phyloP scores from a whole-genome alignment of 2,329 filamentous ascomycete species.

The Colletotrichum abscissum region DNA sequence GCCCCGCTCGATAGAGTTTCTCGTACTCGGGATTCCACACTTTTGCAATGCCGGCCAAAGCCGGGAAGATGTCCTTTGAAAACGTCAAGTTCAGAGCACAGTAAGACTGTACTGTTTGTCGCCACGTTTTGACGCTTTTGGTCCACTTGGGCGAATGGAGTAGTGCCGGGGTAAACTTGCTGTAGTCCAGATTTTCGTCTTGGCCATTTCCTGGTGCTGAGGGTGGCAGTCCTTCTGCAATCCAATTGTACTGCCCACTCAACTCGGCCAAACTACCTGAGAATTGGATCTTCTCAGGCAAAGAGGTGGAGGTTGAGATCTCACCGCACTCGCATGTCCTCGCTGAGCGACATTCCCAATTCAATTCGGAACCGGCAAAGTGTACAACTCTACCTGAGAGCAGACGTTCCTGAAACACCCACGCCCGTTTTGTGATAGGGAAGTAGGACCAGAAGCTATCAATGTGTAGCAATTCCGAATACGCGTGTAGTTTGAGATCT shows the following conservation, averaged over 20 bases:
- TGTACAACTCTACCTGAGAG: conserved; percentile 42
- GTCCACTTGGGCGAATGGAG: background rate
- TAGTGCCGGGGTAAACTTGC: too few species aligned
- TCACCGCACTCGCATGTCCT: too few species aligned
- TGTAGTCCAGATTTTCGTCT: too few species aligned
- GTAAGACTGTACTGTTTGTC: background rate
- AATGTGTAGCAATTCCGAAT: too few species aligned
- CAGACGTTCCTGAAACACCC: conserved; percentile 44
- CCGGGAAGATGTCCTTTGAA: background rate
- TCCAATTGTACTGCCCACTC: too few species aligned
- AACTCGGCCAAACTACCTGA: too few species aligned
- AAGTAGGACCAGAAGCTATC: background rate
- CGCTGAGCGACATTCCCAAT: too few species aligned
- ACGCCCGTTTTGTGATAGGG: conserved; percentile 36
- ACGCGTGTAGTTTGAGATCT: too few species aligned
- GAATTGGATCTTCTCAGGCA: too few species aligned
- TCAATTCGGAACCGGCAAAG: conserved; percentile 27
- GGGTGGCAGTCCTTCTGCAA: too few species aligned
- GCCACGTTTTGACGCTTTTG: background rate
- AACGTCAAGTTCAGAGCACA: background rate
- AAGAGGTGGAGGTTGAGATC: too few species aligned
- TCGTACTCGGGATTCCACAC: background rate
- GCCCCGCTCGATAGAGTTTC: background rate
- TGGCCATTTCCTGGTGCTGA: too few species aligned
- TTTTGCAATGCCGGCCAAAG: background rate